Base-by-base conservation (phyloP, 768 basidiomycete genomes). In the Heimioporus sp. region DNA sequence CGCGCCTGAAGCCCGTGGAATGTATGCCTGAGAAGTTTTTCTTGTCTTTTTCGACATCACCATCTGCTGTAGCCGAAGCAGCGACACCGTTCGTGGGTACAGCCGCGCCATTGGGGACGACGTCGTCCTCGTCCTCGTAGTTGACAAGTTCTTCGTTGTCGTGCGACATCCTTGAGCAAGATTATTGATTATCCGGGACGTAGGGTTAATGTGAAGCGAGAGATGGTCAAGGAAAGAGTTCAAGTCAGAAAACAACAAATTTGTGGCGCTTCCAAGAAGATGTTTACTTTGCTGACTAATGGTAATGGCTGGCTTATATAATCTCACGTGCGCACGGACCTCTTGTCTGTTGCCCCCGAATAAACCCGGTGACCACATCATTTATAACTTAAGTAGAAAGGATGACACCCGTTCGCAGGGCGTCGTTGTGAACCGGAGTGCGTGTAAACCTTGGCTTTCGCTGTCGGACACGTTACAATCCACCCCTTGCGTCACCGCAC, bases 21-120 rank as follows among this genome's bases (percentile, higher is more conserved):
- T 99, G 97, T 65, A 99, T 98, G 30, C 97, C 97, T 54, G 97
- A 96, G 67, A 96, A 98, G 71, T 96, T 97, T 83, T 95, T 96
- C 80, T 93, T 92, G 63, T 91, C 90, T 72, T 90, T 92, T 57
- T 81, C 85, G 54, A 75, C 83, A 41, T 72, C 79, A 20, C 80
- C 78, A 52, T 75, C 79, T 41, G 73, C 72, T 36, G 76, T 72
- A 40, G 74, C 67, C 51, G 74, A 68, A 37, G 72, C 71, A 54
- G 77, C 76, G 47, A 78, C 81, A 51, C 80, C 80, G 30, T 78
- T 68, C 28, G 73, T 72, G 32, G 80, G 64, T 35, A 73, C 74
- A 30, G 76, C 68, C 40, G 74, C 73, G 52, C 82, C 81, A 53
- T 78, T 85, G 47, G 87, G 78, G 52, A 84, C 76, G 55, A 87